These are phyloP conservation scores for Phycomyces nitens DNA, from an alignment of 192 early-diverging fungal species.

Conservation along the genomic window DNA sequence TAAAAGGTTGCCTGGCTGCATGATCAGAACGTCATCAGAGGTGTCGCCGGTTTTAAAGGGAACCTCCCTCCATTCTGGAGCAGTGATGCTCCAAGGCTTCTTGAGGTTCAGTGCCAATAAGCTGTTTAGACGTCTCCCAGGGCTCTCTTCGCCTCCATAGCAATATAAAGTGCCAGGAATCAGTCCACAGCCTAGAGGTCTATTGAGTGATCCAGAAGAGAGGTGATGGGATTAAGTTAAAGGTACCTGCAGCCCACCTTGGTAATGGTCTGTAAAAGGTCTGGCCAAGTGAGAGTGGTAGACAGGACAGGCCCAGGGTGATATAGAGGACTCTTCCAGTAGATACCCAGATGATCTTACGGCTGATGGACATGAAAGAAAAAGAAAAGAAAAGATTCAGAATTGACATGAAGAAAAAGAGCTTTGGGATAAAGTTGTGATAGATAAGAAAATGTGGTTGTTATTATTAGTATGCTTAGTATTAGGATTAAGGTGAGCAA, in stretches of 20 bases:
- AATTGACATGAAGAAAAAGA: neutral
- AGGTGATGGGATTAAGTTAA: too few relatives aligned
- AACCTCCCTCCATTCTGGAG: neutral
- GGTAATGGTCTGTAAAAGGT: slow-evolving; percentile 7
- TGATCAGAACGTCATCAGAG: neutral
- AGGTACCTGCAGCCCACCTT: slow-evolving; percentile 20
- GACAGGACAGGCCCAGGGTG: neutral
- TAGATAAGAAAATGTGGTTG: neutral
- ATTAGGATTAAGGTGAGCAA: neutral
- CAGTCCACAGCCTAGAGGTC: slow-evolving; percentile 5
- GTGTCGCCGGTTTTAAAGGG: neutral
- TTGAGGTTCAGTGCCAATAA: neutral
- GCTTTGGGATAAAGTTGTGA: neutral
- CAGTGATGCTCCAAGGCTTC: neutral
- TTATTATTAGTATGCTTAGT: neutral
- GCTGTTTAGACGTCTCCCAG: slow-evolving; percentile 6
- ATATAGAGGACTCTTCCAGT: neutral
- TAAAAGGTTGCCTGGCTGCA: neutral
- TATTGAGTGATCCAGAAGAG: too few relatives aligned
- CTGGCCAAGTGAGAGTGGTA: neutral
- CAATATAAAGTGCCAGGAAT: slow-evolving; percentile 12
- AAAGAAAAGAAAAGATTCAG: neutral
- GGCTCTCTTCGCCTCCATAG: slow-evolving; percentile 7
- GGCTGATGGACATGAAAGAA: neutral
- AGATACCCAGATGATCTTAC: neutral